Evolutionary conservation across 768 basidiomycete genomes (phyloP).

Genomic region (Naganishia antarctica): DNA sequence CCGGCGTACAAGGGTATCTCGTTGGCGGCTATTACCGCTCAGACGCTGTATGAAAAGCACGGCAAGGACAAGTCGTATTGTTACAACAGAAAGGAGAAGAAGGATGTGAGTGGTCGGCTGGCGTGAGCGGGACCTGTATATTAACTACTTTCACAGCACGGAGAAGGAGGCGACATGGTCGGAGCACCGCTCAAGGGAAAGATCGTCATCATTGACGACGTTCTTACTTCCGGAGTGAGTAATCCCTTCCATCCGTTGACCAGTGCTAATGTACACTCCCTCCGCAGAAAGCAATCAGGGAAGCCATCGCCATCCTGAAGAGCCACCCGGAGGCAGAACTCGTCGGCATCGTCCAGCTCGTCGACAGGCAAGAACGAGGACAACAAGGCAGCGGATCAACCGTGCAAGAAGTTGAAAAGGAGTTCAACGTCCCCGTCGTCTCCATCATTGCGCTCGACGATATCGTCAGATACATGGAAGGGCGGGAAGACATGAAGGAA

Average conservation of each 20-base stretch:
- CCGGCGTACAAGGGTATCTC: slow-evolving; percentile 98
- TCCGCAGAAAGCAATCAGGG: slow-evolving; percentile 74
- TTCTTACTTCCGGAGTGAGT: slow-evolving; percentile 63
- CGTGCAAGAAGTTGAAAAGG: slow-evolving; percentile 71
- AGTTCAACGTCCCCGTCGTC: slow-evolving; percentile 67
- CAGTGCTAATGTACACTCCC: not conserved
- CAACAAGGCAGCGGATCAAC: slow-evolving; percentile 62
- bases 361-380: slow-evolving; percentile 83
- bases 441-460: slow-evolving; percentile 81
- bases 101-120: slow-evolving; percentile 55
- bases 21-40: slow-evolving; percentile 76
- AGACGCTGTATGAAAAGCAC: slow-evolving; percentile 66
- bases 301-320: slow-evolving; percentile 69
- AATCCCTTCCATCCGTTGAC: slow-evolving; percentile 1
- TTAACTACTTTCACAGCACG: slow-evolving; percentile 55
- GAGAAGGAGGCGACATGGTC: slow-evolving; percentile 87
- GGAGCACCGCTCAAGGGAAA: slow-evolving; percentile 73
- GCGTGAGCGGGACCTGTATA: not conserved
- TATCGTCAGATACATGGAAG: slow-evolving; percentile 73
- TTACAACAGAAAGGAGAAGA: slow-evolving; percentile 91
- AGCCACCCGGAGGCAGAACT: slow-evolving; percentile 62
- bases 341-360: slow-evolving; percentile 77
- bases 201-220: slow-evolving; percentile 90
- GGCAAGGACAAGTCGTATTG: slow-evolving; percentile 69
- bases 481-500: slow-evolving; percentile 59